Evolutionary conservation across 2,329 filamentous ascomycete species (phyloP), one percentile per base, ranked within the genome.

Genomic region (Tolypocladium inflatum): DNA sequence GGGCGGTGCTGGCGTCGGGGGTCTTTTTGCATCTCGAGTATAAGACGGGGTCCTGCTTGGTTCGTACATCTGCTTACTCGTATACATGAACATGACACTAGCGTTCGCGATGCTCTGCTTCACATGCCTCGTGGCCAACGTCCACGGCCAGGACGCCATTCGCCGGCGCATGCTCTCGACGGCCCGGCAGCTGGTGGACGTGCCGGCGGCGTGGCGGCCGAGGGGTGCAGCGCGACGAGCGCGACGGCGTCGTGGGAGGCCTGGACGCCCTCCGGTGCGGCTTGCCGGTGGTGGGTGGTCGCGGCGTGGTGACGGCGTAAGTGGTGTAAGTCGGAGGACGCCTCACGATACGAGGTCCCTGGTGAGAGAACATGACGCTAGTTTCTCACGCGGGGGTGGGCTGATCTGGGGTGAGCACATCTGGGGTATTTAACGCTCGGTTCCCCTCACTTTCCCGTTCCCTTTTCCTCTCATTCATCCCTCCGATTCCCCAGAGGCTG

Each of bases 121-220:
- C 3, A 11, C 45, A 17, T 33, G 19, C 13, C n/a, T 43, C 17
- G 53, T 33, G 30, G 8, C 30, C 30, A 30, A 33, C 30, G 30
- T 58, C 57, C 19, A 2, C 21, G 45, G 26, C 26, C 26, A 1
- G 26, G 26, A 42, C 11, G 11, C 8, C 56, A 9, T 39, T 26
- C 23, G 63, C n/a, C 1, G 67, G 13, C 80, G 71, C 65, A 83
- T 59, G 59, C 71, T 81, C 69, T 83, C 80, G 1, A 83, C 76
- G 1, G 80, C 80, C 63, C 83, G 80, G 62, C 83, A 83, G 64
- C 80, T 83, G 2, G 80, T 83, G 15, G 79, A 81, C 0, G 80
- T 83, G 1, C 78, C 80, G 1, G 80, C 77, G 0, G 80, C 80
- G 75, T 82, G 81, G 43, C 65, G 60, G 13, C 80, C 1, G 68